Conservation (phyloP, 495 filamentous ascomycete species). For the Trichoderma orchidacearum region DNA sequence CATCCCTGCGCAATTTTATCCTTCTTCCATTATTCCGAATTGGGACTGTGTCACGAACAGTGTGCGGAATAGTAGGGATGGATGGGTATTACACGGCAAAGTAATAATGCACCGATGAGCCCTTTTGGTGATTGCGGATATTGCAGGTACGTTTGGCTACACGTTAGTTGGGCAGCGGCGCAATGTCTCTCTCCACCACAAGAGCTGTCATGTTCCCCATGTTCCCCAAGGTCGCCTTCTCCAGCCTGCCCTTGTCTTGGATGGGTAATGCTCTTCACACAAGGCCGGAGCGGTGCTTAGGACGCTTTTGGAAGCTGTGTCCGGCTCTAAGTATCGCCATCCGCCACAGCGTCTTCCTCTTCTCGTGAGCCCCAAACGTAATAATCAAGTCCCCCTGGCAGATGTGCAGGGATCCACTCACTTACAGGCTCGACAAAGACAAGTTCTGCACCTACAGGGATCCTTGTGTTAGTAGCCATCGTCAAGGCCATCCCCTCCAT, state of each 20-base stretch:
- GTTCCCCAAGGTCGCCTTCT: not conserved
- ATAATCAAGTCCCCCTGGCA: not conserved
- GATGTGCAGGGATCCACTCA: not conserved
- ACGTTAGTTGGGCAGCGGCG: no score
- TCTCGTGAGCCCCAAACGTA: not conserved
- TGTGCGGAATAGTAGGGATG: no score
- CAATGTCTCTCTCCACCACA: not conserved
- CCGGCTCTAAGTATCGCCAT: not conserved
- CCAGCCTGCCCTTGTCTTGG: not conserved
- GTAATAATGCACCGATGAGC: not conserved
- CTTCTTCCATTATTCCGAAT: no score
- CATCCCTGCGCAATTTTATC: no score
- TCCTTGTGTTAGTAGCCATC: no score
- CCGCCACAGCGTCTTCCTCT: not conserved
- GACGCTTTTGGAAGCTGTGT: not conserved
- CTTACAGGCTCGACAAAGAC: not conserved
- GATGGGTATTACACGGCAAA: no score
- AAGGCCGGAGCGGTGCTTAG: not conserved
- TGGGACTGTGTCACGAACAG: no score
- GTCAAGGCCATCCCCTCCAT: no score
- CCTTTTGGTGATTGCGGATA: not conserved
- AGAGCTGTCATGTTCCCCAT: not conserved
- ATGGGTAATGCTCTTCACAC: no score
- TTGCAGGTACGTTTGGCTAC: not conserved
- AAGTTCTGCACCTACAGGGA: not conserved